These are phyloP conservation scores for Senecio squalidus DNA, from an alignment of 140 eudicot species.

Conservation along the genomic window DNA sequence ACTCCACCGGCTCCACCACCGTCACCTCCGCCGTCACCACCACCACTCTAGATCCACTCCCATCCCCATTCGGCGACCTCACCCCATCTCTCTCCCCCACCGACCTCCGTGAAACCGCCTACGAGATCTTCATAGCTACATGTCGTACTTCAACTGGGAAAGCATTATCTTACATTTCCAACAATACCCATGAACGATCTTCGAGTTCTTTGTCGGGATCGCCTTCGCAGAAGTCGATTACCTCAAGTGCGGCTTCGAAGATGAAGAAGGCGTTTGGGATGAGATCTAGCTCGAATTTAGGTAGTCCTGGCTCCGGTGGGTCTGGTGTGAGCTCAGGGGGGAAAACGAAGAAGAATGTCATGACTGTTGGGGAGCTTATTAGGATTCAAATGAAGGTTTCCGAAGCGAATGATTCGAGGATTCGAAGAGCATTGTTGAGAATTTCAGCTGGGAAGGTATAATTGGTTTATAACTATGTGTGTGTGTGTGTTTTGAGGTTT, in stretches of 20 bases:
- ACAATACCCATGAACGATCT: neutral
- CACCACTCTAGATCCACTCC: constrained; percentile 31
- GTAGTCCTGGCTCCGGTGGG: constrained; percentile 37
- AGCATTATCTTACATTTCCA: constrained; percentile 54
- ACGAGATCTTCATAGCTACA: constrained; percentile 91
- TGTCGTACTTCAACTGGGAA: constrained; percentile 82
- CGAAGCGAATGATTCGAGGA: constrained; percentile 71
- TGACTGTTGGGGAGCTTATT: constrained; percentile 85
- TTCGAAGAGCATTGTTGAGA: constrained; percentile 76
- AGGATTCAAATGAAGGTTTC: constrained; percentile 87
- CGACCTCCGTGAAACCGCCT: constrained; percentile 87
- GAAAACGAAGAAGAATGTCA: constrained; percentile 40
- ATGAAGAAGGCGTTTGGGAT: constrained; percentile 96
- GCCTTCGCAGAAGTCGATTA: constrained; percentile 61
- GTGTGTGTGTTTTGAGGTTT: too few species aligned
- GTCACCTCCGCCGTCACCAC: constrained; percentile 24
- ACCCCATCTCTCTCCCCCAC: constrained; percentile 51
- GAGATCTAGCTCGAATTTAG: constrained; percentile 61
- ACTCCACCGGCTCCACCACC: constrained; percentile 28
- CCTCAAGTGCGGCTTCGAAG: constrained; percentile 88
- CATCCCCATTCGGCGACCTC: constrained; percentile 70
- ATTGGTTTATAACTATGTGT: neutral
- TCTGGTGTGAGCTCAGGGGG: constrained; percentile 32
- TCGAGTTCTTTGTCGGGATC: constrained; percentile 34
- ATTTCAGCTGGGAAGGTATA: constrained; percentile 92